A percentile compares a stretch with the other conserved stretches of the same genome.
These are phyloP conservation scores for Plasmodium reichenowi DNA, from an alignment of 169 alveolate genomes.

Conservation along the genomic window DNA sequence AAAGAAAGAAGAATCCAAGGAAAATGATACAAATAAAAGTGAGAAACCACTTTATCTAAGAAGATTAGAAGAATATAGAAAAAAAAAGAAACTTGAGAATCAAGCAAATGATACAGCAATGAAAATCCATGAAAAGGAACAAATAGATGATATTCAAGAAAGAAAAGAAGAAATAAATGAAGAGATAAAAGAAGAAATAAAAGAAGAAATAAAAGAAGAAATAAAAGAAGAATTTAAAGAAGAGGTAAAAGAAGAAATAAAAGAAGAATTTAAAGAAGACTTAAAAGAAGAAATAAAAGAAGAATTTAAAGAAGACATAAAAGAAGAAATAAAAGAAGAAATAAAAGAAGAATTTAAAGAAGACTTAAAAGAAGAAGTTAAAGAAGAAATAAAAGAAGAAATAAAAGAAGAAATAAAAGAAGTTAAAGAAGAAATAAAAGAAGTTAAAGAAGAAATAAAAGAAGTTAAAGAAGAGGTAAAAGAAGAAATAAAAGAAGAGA, in stretches of 20 bases:
- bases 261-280: neutral
- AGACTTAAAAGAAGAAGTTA: neutral
- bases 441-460: no score
- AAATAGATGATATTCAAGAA: neutral
- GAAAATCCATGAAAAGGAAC: neutral
- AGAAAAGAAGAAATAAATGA: neutral
- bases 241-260: neutral
- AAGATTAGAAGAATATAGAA: constrained; percentile 61
- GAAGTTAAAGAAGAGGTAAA: no score
- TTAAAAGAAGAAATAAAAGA: neutral
- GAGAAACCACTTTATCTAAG: constrained; percentile 55
- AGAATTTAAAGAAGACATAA: neutral
- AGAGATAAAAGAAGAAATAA: neutral
- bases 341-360: neutral
- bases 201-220: neutral
- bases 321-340: neutral
- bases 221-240: neutral
- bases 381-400: constrained; percentile 16
- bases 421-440: neutral
- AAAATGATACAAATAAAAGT: neutral
- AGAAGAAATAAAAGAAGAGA: neutral
- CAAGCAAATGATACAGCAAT: neutral
- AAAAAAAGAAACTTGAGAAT: constrained; percentile 20
- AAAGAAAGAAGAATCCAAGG: constrained; percentile 17
- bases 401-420: neutral